Conservation (phyloP, 2,329 filamentous ascomycete species). For the Nemania abortiva region DNA sequence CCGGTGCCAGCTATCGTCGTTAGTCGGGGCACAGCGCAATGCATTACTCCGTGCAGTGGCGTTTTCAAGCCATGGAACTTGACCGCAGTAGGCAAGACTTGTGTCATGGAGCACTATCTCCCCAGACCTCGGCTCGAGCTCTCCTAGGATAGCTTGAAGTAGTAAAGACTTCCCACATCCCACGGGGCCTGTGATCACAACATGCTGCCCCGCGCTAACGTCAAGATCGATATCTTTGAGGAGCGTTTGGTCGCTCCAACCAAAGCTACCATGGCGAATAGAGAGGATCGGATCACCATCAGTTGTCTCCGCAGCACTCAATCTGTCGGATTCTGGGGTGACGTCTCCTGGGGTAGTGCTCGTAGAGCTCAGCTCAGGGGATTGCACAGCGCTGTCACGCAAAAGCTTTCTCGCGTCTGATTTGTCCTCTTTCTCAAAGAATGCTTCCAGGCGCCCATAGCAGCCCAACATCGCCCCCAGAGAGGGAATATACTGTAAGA, state of each 20-base stretch:
- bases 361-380: not conserved
- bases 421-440: not conserved
- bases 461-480: not conserved
- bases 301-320: not conserved
- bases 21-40: not conserved
- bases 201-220: not conserved
- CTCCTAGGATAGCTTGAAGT: not conserved
- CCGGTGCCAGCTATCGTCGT: not conserved
- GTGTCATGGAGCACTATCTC: slow-evolving; percentile 1
- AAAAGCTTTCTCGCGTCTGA: not conserved
- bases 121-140: not conserved
- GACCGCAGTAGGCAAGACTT: not conserved
- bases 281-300: not conserved
- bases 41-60: not conserved
- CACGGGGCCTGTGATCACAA: not conserved
- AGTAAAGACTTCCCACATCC: slow-evolving; percentile 1
- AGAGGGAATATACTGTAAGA: not conserved
- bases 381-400: not conserved
- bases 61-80: not conserved
- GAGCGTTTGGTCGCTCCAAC: not conserved
- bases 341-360: not conserved
- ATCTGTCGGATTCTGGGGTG: not conserved
- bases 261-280: not conserved
- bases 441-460: not conserved
- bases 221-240: slow-evolving; percentile 1